These are phyloP conservation scores for Orbilia ellipsospora DNA, from an alignment of 2,329 filamentous ascomycete species.

Conservation along the genomic window DNA sequence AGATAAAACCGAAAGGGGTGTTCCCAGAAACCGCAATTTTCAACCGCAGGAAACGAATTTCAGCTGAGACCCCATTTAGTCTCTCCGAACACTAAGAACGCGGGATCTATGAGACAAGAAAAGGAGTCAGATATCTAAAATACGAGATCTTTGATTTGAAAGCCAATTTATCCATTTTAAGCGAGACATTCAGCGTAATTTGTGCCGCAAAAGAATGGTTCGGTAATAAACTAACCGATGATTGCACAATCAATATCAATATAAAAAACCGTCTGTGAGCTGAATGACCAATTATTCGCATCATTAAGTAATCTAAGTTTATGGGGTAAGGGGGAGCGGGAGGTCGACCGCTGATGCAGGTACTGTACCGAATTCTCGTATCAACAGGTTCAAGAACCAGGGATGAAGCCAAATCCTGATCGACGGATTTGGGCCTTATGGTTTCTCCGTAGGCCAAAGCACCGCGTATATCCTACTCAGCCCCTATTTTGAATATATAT, in stretches of 20 bases:
- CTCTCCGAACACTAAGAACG: background rate
- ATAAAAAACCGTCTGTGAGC: slow-evolving; percentile 7
- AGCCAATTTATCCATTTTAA: slow-evolving; percentile 50
- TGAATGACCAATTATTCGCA: background rate
- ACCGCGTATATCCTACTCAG: slow-evolving; percentile 8
- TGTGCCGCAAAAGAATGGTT: slow-evolving; percentile 24
- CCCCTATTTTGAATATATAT: slow-evolving; percentile 13
- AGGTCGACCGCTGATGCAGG: slow-evolving; percentile 44
- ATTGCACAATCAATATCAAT: background rate
- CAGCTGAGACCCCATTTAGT: no score
- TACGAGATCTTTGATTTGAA: slow-evolving; percentile 47
- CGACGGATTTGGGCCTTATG: no score
- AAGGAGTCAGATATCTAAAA: slow-evolving; percentile 17
- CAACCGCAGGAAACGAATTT: no score
- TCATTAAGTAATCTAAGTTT: slow-evolving; percentile 18
- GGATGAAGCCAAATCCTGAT: background rate
- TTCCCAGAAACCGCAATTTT: no score
- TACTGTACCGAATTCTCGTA: slow-evolving; percentile 49
- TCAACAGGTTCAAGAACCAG: slow-evolving; percentile 16
- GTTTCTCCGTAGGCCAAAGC: background rate
- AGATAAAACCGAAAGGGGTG: no score
- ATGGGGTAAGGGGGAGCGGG: slow-evolving; percentile 21
- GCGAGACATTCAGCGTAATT: slow-evolving; percentile 15
- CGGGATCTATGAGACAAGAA: background rate
- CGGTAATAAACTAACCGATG: slow-evolving; percentile 7